Conservation (phyloP, 768 basidiomycete species). For the Chalciporus piperatus region DNA sequence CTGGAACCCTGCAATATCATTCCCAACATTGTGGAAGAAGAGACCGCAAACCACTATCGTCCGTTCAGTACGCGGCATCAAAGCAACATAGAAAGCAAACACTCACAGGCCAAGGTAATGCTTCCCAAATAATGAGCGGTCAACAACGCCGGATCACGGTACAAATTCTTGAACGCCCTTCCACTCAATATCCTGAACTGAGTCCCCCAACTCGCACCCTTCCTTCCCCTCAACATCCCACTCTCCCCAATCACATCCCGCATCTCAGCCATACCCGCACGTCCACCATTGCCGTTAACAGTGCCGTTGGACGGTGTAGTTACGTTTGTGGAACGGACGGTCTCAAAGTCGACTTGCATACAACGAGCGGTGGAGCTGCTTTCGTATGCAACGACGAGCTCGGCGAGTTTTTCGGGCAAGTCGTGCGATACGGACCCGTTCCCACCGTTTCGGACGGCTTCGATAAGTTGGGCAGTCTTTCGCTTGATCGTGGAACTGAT, state of each 20-base stretch:
- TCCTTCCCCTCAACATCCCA: slow-evolving; percentile 61
- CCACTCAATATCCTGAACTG: slow-evolving; percentile 96
- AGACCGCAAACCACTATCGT: slow-evolving; percentile 81
- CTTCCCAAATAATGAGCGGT: slow-evolving; percentile 87
- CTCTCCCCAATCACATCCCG: slow-evolving; percentile 73
- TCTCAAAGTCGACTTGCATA: slow-evolving; percentile 62
- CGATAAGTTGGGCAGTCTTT: slow-evolving; percentile 73
- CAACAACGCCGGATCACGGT: slow-evolving; percentile 90
- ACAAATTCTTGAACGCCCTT: slow-evolving; percentile 96
- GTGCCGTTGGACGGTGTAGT: slow-evolving; percentile 26
- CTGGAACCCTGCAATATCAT: slow-evolving; percentile 97
- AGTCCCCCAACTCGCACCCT: slow-evolving; percentile 81
- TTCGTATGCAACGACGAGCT: slow-evolving; percentile 72
- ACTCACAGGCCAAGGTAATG: slow-evolving; percentile 78
- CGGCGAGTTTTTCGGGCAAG: slow-evolving; percentile 58
- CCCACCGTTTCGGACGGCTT: slow-evolving; percentile 45
- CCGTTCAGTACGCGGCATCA: not conserved
- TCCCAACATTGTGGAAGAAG: slow-evolving; percentile 85
- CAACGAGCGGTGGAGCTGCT: slow-evolving; percentile 60
- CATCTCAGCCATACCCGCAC: slow-evolving; percentile 40
- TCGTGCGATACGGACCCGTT: slow-evolving; percentile 31
- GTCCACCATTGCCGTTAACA: slow-evolving; percentile 20
- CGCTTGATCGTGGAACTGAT: slow-evolving; percentile 56
- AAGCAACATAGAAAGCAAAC: not conserved
- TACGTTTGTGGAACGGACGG: slow-evolving; percentile 27